Evolutionary conservation across 2,329 filamentous ascomycete genomes (phyloP).

Genomic region (Trematosphaeria pertusa): DNA sequence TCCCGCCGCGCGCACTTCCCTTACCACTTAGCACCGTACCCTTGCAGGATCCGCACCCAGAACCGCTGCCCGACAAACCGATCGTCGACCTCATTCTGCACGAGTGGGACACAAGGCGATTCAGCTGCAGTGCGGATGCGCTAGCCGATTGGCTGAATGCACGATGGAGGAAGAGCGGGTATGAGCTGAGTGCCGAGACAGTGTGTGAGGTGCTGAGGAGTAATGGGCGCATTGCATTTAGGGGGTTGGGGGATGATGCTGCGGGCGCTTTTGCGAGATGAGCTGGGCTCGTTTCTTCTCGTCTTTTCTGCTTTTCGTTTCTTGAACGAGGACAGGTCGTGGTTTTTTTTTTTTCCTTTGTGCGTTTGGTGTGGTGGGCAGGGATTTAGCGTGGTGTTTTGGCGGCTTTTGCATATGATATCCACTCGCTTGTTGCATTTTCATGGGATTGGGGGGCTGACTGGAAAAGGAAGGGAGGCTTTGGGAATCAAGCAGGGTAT

Average conservation of each 20-base stretch:
- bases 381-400: conserved; percentile 10
- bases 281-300: conserved; percentile 1
- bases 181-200: conserved; percentile 42
- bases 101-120: conserved; percentile 43
- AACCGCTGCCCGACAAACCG: conserved; percentile 39
- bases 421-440: conserved; percentile 13
- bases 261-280: conserved; percentile 39
- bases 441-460: neutral
- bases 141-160: conserved; percentile 44
- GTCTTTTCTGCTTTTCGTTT: too few relatives aligned
- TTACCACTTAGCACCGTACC: conserved; percentile 38
- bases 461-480: neutral
- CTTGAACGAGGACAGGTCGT: too few relatives aligned
- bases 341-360: neutral
- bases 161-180: conserved; percentile 44
- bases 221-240: conserved; percentile 44
- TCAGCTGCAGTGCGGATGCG: conserved; percentile 41
- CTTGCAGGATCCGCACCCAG: conserved; percentile 31
- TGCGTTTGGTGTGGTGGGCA: neutral
- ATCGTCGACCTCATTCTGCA: conserved; percentile 43
- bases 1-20: conserved; percentile 40
- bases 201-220: conserved; percentile 44
- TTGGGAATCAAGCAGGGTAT: too few relatives aligned
- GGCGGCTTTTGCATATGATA: conserved; percentile 13
- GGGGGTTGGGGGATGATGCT: conserved; percentile 43